A percentile compares a stretch with the other conserved stretches of the same genome.
Evolutionary conservation across 176 grass and related monocot species (phyloP).

Genomic region (Aegilops speltoides): DNA sequence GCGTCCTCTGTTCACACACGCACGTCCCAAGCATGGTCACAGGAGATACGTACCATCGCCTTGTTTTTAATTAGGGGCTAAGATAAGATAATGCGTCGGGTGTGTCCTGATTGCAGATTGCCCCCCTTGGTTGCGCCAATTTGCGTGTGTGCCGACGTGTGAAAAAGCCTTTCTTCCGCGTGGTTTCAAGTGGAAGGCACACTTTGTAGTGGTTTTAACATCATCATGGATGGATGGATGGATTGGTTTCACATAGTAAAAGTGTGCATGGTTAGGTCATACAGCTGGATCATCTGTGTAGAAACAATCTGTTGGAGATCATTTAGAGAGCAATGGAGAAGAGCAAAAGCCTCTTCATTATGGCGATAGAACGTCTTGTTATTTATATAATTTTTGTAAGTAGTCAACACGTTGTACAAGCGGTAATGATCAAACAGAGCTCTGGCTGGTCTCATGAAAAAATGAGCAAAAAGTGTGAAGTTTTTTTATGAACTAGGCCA

Average conservation of each 20-base stretch:
- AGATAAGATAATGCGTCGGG: neutral
- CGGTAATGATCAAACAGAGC: too few species aligned
- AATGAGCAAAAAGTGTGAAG: too few species aligned
- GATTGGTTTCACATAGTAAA: neutral
- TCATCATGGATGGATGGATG: neutral
- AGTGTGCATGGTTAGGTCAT: neutral
- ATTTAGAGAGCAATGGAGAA: neutral
- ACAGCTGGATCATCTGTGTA: neutral
- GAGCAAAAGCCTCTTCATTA: neutral
- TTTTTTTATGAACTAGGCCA: too few species aligned
- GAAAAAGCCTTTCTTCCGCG: neutral
- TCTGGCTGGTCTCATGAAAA: too few species aligned
- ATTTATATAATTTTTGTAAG: too few species aligned
- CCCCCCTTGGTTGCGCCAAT: neutral
- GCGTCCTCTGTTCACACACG: slow-evolving; percentile 21
- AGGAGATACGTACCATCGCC: too few species aligned
- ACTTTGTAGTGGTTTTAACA: neutral
- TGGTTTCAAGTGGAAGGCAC: neutral
- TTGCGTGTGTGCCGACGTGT: neutral
- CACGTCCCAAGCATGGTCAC: slow-evolving; percentile 14
- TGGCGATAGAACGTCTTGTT: too few species aligned
- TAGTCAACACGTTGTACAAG: too few species aligned
- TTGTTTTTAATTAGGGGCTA: neutral
- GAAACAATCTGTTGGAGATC: neutral
- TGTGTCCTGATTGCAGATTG: neutral